Base-by-base conservation (phyloP, 2,329 filamentous ascomycete genomes). In the Cladosporium phlei region DNA sequence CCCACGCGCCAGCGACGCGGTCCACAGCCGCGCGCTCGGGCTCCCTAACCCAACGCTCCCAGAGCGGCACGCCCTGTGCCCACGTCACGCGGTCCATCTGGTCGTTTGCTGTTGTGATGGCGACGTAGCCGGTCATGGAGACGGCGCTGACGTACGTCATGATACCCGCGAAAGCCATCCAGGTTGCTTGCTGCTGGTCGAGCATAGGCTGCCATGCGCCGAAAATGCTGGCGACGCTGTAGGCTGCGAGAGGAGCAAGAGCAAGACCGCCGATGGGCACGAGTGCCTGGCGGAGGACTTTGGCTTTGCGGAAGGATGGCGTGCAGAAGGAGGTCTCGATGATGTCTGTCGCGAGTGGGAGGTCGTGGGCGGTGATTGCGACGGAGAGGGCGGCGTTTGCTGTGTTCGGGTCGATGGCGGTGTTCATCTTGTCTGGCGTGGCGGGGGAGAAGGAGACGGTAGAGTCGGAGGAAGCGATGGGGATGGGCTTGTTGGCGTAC, bases 51-150 rank as follows among this genome's bases (percentile, higher is more conserved):
- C 90, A 97, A 11, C 93, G 79, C 59, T 88, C 78, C 52, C 85
- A 78, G 53, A 97, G 70, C 17, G 87, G 85, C 25, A 88, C 84
- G 9, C 93, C 93, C 0, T 81, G 80, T 7, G 85, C 76, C 93
- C 93, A 98, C 2, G 88, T 90, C 4, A 97, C 88, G 16, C 93
- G 81, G 59, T 85, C 83, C 87, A 96, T 95, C 67, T 97, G 89
- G 65, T 97, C 90, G 67, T 96, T 96, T 50, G 84, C 77, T 25
- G 91, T 96, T 20, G 88, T 83, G 49, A 94, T 73, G 7, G 91
- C 88, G 28, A 97, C 80, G 32, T 93, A 70, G 2, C 91, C 93
- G 44, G 97, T 79, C 8, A 84, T 88, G 3, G 80, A 83, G 4
- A 89, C 89, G 53, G 88, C 87, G 16, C 81, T 78, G 32, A 94